phyloP scores from a whole-genome alignment of 2,329 filamentous ascomycete species.

The Magnaporthiopsis poae region DNA sequence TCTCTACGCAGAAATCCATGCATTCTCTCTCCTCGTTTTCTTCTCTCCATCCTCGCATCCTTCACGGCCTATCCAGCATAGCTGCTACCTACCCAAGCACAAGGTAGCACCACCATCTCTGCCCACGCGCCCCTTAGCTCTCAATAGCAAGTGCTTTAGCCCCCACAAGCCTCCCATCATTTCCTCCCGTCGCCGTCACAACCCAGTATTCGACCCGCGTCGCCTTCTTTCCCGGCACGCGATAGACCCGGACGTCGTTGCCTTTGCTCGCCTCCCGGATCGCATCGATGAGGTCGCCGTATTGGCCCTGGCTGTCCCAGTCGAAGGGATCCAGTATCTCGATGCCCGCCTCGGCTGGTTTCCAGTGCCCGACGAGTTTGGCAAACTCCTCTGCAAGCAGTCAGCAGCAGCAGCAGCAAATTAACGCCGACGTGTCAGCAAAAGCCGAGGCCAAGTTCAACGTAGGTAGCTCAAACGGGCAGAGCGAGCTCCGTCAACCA shows the following conservation, averaged over 20 bases:
- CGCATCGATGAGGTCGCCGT: conserved; percentile 58
- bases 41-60: background rate
- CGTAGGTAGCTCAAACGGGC: background rate
- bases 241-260: conserved; percentile 65
- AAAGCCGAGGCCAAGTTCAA: conserved; percentile 9
- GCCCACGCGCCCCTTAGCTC: conserved; percentile 31
- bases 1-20: too few relatives aligned
- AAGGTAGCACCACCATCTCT: too few relatives aligned
- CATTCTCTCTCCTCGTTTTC: background rate
- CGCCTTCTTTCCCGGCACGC: conserved; percentile 46
- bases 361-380: conserved; percentile 50
- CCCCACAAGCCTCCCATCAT: conserved; percentile 58
- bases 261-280: conserved; percentile 55
- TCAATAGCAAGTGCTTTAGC: conserved; percentile 71
- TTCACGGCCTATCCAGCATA: too few relatives aligned
- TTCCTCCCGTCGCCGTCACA: conserved; percentile 49
- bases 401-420: background rate
- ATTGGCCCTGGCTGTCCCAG: conserved; percentile 66
- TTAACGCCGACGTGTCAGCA: conserved; percentile 4
- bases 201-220: conserved; percentile 73
- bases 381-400: conserved; percentile 54
- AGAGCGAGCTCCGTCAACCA: background rate
- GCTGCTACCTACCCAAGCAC: too few relatives aligned
- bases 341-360: conserved; percentile 45
- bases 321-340: conserved; percentile 57